Percentiles rank a stretch among this genome's conserved stretches.
phyloP scores from a whole-genome alignment of 192 early-diverging fungal genomes.

The Backusella tarrabulga region DNA sequence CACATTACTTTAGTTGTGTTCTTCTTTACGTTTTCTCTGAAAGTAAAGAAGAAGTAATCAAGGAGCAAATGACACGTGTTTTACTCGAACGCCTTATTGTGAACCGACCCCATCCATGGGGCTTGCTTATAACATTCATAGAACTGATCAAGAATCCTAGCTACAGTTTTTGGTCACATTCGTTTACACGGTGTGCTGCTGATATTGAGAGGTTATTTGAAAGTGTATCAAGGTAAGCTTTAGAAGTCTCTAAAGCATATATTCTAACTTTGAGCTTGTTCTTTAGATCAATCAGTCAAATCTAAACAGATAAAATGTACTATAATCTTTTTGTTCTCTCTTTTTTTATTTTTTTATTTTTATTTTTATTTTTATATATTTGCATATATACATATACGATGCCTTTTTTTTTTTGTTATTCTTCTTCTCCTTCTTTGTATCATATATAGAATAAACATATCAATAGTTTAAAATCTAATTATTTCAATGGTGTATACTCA shows the following conservation, averaged over 20 bases:
- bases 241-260: background rate
- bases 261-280: background rate
- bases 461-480: background rate
- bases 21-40: slow-evolving; percentile 87
- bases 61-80: slow-evolving; percentile 95
- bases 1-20: slow-evolving; percentile 91
- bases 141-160: slow-evolving; percentile 91
- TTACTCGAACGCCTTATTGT: slow-evolving; percentile 94
- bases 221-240: slow-evolving; percentile 52
- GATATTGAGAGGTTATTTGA: slow-evolving; percentile 82
- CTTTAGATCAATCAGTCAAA: slow-evolving; percentile 39
- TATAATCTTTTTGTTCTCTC: background rate
- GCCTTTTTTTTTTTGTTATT: background rate
- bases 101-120: slow-evolving; percentile 97
- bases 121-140: slow-evolving; percentile 95
- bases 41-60: slow-evolving; percentile 70
- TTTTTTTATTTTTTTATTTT: background rate
- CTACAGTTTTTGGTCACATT: slow-evolving; percentile 60
- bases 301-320: slow-evolving; percentile 19
- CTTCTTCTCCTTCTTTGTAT: background rate
- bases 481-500: too few relatives aligned
- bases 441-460: background rate
- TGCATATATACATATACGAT: background rate
- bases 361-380: background rate
- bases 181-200: slow-evolving; percentile 65